These are phyloP conservation scores for Aspergillus kassunensis DNA, from an alignment of 495 filamentous ascomycete genomes.

Conservation along the genomic window DNA sequence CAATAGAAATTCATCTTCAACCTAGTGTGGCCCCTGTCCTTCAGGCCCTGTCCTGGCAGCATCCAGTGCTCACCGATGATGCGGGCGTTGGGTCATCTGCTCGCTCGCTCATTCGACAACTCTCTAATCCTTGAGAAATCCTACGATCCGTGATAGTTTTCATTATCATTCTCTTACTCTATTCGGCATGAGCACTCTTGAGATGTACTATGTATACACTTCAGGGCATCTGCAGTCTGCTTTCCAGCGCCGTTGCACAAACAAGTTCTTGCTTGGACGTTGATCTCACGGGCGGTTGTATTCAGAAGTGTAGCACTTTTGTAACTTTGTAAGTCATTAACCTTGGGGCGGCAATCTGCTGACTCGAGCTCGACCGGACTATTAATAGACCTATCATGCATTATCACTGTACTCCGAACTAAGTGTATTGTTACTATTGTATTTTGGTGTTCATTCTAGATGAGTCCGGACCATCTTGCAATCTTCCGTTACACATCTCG, in stretches of 20 bases:
- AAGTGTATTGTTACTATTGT: background rate
- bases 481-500: background rate
- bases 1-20: slow-evolving; percentile 7
- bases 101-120: background rate
- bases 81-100: background rate
- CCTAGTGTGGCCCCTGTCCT: background rate
- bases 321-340: background rate
- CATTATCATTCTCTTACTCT: background rate
- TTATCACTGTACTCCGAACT: background rate
- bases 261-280: background rate
- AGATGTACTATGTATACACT: background rate
- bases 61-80: slow-evolving; percentile 4
- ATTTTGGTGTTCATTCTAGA: background rate
- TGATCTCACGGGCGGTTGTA: slow-evolving; percentile 2
- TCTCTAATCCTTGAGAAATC: slow-evolving; percentile 2
- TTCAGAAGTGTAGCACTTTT: background rate
- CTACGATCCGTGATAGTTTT: slow-evolving; percentile 2
- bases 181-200: slow-evolving; percentile 1
- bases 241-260: background rate
- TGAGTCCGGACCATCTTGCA: background rate
- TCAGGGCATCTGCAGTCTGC: no score
- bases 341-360: background rate
- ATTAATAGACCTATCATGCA: background rate
- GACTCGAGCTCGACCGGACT: background rate
- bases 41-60: background rate